Base-by-base conservation (phyloP, 805 yeast genomes). In the Starmera caribaea region DNA sequence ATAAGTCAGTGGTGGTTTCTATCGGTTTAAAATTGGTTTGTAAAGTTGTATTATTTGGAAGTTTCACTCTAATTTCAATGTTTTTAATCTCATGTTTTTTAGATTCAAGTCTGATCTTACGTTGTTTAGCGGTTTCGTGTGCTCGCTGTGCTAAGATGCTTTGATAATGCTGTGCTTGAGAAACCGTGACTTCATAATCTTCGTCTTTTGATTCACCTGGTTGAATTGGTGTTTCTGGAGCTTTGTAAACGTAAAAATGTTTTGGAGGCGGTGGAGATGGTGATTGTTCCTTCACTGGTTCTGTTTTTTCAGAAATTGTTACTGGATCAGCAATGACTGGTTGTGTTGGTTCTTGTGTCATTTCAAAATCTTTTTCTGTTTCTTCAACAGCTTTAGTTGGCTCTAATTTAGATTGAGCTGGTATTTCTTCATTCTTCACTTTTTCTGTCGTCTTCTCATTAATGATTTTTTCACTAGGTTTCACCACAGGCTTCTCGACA, bases 131-230 rank as follows among this genome's bases (percentile, higher is more conserved):
- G 4, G 77, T 59, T 21, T 55, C 52, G 9, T 55, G 59, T 10
- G 77, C 69, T 41, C 59, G 60, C 38, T 60, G 57, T 3, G 70
- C 52, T 9, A 79, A 54, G 41, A 75, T 63, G 14, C 68, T 54
- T 46, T 75, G 81, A 47, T 78, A 79, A 16, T 60, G 57, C 38
- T 65, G 62, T 3, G 79, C 81, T 43, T 78, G 80, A 3, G 68
- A 67, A 5, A 72, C 60, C 1, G 73, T 63, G 48, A 77, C 52
- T 21, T 73, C 76, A 38, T 66, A 69, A 3, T 51, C 53, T 0
- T 57, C 61, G 0, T 63, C 65, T 7, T 65, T 69, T 11, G 63
- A 65, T 8, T 45, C 42, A 2, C 30, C 33, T 3, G 40, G 38
- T 4, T 42, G 29, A n/a, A 47, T 16, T 24, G 55, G 48, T 3